Evolutionary conservation across 176 grass and related monocot genomes (phyloP).

Genomic region (Paspalum notatum): DNA sequence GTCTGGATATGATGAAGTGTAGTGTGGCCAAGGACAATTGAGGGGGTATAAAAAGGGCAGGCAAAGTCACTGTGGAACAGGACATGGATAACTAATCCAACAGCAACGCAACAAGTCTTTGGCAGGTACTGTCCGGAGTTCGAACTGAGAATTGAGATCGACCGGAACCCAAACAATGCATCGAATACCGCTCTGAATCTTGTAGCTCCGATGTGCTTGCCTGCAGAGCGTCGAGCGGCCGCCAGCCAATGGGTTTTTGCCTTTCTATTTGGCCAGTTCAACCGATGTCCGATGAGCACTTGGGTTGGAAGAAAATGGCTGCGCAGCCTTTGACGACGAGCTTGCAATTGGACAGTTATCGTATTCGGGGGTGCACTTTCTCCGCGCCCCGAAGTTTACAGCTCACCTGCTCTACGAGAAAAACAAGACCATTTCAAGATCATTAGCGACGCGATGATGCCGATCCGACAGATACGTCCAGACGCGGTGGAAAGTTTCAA

Average conservation of each 20-base stretch:
- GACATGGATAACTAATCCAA: conserved; percentile 7
- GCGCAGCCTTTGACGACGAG: conserved; percentile 15
- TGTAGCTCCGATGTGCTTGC: background rate
- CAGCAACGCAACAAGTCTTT: background rate
- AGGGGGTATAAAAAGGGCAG: conserved; percentile 48
- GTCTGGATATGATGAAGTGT: background rate
- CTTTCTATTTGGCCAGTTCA: background rate
- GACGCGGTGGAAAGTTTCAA: conserved; percentile 27
- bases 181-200: background rate
- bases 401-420: background rate
- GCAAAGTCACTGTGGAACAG: conserved; percentile 37
- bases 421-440: background rate
- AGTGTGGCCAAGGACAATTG: background rate
- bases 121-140: conserved; percentile 17
- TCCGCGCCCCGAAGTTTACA: conserved; percentile 6
- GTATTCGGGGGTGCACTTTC: conserved; percentile 7
- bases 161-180: conserved; percentile 4
- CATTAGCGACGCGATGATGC: background rate
- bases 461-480: background rate
- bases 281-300: background rate
- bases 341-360: conserved; percentile 7
- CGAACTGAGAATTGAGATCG: conserved; percentile 4
- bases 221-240: no score
- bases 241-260: background rate
- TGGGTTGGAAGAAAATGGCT: background rate